Base-by-base conservation (phyloP, 768 basidiomycete genomes). In the Suillus ampliporus region DNA sequence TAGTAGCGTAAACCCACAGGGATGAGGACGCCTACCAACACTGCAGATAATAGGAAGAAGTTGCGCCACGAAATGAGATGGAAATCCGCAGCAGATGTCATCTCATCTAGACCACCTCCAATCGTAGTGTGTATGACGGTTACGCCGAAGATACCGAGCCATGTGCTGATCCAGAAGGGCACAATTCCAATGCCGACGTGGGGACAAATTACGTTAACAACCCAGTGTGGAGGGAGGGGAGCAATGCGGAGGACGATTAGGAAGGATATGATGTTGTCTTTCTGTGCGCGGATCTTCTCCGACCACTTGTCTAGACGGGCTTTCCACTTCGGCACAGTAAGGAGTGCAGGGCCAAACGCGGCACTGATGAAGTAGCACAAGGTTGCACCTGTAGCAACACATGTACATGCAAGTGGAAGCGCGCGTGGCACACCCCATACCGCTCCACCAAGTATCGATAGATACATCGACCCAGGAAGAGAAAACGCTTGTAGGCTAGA, bases 391-490 rank as follows among this genome's bases (percentile, higher is more conserved):
- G 89, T 85, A 15, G 95, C 94, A 60, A 98, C 92, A 74, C 94
- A 97, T 66, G 89, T 85, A 69, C 96, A 98, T 11, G 91, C 91
- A n/a, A 99, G 84, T 5, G 92, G 90, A 5, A 98, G 83, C 0
- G 96, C 96, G 13, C 88, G 78, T 3, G 92, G 77, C 34, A 97
- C 89, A 43, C 96, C 96, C 89, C 95, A 99, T 4, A 97, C 91
- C 1, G 97, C 97, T 38, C 97, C 97, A 21, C 92, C 95, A 14
- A 98, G 87, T 70, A 99, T 97, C 58, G 95, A 95, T 53, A 99
- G 86, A 73, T 99, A 99, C 95, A 99, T 97, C 47, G 95, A 97
- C 1, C 96, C 96, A 0, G 97, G 96, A 15, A 98, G 84, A 8
- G 95, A 96, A 78, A 98, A 99, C 0, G 95, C 94, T 82, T 99